Conservation (phyloP, 176 grass and related monocot genomes). For the Carex cristatella region DNA sequence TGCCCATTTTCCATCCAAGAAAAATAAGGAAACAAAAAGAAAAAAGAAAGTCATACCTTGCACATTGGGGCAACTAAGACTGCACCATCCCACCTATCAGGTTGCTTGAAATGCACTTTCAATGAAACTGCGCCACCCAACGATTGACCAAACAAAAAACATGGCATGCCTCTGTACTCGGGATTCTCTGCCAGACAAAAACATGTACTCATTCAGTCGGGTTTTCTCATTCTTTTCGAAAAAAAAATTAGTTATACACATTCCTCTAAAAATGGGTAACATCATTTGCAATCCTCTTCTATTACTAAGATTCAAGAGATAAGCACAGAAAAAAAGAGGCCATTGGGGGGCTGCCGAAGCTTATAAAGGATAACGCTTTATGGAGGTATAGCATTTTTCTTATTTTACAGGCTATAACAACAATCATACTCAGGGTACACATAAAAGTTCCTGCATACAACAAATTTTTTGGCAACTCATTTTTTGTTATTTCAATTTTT, state of each 20-base stretch:
- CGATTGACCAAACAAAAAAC: conserved; percentile 95
- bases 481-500: background rate
- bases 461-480: background rate
- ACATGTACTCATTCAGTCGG: background rate
- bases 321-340: background rate
- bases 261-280: background rate
- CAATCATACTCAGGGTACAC: background rate
- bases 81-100: conserved; percentile 75
- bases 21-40: background rate
- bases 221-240: background rate
- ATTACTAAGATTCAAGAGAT: background rate
- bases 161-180: conserved; percentile 55
- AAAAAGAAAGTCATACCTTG: conserved; percentile 51
- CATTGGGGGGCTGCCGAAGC: background rate
- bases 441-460: background rate
- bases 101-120: conserved; percentile 89
- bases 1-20: background rate
- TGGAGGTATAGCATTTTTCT: background rate
- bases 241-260: background rate
- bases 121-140: conserved; percentile 90
- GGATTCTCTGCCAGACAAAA: conserved; percentile 46
- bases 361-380: background rate
- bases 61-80: conserved; percentile 96
- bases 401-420: background rate
- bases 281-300: background rate